Evolutionary conservation across 2,329 filamentous ascomycete species (phyloP), one percentile per base, ranked within the genome.

Genomic region (Pyricularia sp.): DNA sequence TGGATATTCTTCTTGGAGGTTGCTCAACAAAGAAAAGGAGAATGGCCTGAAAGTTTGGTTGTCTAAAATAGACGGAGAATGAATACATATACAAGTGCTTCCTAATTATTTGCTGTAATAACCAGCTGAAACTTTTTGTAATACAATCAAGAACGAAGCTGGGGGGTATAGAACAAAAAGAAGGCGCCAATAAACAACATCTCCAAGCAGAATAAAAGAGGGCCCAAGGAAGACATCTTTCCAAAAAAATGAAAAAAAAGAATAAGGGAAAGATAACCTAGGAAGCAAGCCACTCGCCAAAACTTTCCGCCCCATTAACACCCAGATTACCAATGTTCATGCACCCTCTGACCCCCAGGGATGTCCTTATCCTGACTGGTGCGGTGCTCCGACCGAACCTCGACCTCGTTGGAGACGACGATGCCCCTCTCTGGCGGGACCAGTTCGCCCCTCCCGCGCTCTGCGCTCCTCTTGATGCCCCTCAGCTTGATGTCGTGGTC

Each of bases 361-460:
- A 61, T 61, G 58, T 26, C 25, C 23, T 61, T 61, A 14, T 61
- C 58, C 23, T 61, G 58, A n/a, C 58, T 26, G n/a, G 58, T 61
- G 2, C 58, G 11, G n/a, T 61, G 58, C 58, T 66, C 65, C 10
- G 65, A 66, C 12, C 70, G 70, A 4, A 82, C 72, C 66, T 80
- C 77, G 12, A 82, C 73, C 64, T 81, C 74, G 64, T 78, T 81
- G 0, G 77, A 81, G 12, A 82, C 79, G 23, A 81, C 70, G 33
- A 82, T 82, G 1, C 76, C 76, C 17, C 71, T 73, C 0, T 72
- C 23, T 0, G 71, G 68, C 5, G 64, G 69, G 20, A 70, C 64
- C n/a, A 20, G 20, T n/a, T 42, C 65, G 5, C 25, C 31, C 33
- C 30, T 28, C 12, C 25, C 65, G 25, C 14, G 64, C 64, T 23